phyloP scores from a whole-genome alignment of 2,329 filamentous ascomycete genomes.

The Bipolaris zeicola region DNA sequence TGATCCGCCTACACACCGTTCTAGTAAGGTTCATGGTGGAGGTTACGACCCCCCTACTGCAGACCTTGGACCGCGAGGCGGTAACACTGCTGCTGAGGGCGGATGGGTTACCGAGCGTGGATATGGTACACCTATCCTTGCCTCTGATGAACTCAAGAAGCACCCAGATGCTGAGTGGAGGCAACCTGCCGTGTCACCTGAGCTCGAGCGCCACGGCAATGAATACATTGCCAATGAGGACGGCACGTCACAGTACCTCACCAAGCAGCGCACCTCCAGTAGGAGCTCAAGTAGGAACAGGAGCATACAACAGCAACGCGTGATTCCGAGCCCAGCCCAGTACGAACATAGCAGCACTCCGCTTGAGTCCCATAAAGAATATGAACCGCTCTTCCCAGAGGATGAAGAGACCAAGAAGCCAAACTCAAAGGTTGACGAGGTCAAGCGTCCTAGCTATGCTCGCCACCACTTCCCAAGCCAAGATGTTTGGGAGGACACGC shows the following conservation, averaged over 20 bases:
- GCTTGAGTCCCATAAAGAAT: constrained; percentile 87
- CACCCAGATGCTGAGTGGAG: constrained; percentile 70
- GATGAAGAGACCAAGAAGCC: constrained; percentile 62
- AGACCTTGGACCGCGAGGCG: constrained; percentile 55
- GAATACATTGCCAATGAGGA: constrained; percentile 58
- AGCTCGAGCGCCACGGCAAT: constrained; percentile 61
- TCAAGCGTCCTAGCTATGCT: constrained; percentile 59
- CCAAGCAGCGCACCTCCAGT: constrained; percentile 60
- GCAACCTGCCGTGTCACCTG: constrained; percentile 81
- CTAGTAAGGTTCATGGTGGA: constrained; percentile 53
- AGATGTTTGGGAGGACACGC: constrained; percentile 97
- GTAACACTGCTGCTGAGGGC: constrained; percentile 54
- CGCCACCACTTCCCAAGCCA: constrained; percentile 82
- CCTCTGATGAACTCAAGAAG: constrained; percentile 83
- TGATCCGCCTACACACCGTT: constrained; percentile 64
- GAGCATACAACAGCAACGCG: constrained; percentile 57
- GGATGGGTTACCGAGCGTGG: constrained; percentile 64
- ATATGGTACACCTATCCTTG: constrained; percentile 80
- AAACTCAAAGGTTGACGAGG: constrained; percentile 59
- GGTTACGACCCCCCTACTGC: constrained; percentile 60
- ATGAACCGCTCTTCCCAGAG: constrained; percentile 89
- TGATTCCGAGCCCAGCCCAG: constrained; percentile 44
- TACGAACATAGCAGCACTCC: constrained; percentile 66
- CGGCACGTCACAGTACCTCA: constrained; percentile 49
- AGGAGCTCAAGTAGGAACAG: constrained; percentile 58